phyloP scores from a whole-genome alignment of 148 eudicot genomes.

The Selenicereus undatus region DNA sequence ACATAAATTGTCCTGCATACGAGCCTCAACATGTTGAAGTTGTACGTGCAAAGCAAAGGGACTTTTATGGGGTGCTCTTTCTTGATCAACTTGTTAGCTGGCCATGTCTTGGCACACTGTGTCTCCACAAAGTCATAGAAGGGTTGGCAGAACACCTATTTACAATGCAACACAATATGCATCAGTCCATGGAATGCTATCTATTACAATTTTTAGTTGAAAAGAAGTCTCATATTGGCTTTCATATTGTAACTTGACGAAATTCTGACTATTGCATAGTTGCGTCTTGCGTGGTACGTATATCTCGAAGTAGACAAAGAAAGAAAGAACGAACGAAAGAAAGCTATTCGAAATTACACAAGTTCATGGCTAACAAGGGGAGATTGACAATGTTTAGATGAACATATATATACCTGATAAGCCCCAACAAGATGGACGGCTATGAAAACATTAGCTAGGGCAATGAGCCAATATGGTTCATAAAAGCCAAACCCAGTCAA shows the following conservation, averaged over 20 bases:
- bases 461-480: constrained; percentile 80
- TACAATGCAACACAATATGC: background rate
- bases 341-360: no score
- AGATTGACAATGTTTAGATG: background rate
- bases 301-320: no score
- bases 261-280: no score
- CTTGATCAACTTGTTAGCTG: constrained; percentile 37
- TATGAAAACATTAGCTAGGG: constrained; percentile 58
- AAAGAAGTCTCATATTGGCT: no score
- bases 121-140: constrained; percentile 45
- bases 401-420: constrained; percentile 50
- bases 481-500: constrained; percentile 68
- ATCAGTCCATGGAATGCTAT: no score
- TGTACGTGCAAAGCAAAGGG: constrained; percentile 22
- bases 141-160: constrained; percentile 53
- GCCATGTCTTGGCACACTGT: constrained; percentile 32
- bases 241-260: no score
- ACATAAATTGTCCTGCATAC: constrained; percentile 54
- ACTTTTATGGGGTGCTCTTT: constrained; percentile 28
- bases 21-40: constrained; percentile 36
- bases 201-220: no score
- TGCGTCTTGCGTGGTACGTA: no score
- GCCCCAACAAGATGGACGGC: constrained; percentile 64
- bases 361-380: background rate
- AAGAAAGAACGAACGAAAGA: no score